Base-by-base conservation (phyloP, 176 grass and related monocot genomes). In the Triticum dicoccoides region DNA sequence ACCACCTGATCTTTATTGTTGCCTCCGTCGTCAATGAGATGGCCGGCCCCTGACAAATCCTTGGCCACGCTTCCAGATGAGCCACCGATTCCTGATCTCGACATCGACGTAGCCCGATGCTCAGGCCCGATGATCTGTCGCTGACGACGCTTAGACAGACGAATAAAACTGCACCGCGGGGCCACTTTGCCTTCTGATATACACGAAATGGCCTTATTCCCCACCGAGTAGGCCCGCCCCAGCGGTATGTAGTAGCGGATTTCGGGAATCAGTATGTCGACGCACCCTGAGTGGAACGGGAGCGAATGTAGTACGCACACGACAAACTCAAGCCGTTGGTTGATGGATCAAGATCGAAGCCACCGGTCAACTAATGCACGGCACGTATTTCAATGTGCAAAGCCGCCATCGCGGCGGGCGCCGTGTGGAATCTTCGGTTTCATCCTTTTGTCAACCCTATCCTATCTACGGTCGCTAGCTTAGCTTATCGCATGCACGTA, bases 401-500 rank as follows among this genome's bases (percentile, higher is more conserved):
- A 24, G 72, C 24, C 44, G 42, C 72, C 44, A 49, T 49, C 45
- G 14, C 72, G 25, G 29, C 24, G 25, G 51, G 42, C 12, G 49
- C 12, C 72, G 42, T 76, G 44, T 27, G 27, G 72, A 76, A 76
- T 49, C 42, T 76, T 51, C 51, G 72, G 44, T 51, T 76, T 76
- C 72, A 51, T 76, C 42, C 8, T 51, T 76, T 51, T 30, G 72
- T 49, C 72, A 76, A 76, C 41, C 72, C 24, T 51, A 30, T 30
- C 72, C 72, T 29, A 51, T 76, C 41, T 54, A 18, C 1, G 51
- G 27, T 49, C 42, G 49, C 23, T 76, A 76, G 72, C 41, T 75
- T 8, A 74, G 72, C 72, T 76, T 76, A 76, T 76, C 72, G 8
- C 72, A 18, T 76, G 71, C 7, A 74, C 72, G 69, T 51, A 29